Conservation (phyloP, 2,329 filamentous ascomycete species). For the Ambrosiella xylebori region DNA sequence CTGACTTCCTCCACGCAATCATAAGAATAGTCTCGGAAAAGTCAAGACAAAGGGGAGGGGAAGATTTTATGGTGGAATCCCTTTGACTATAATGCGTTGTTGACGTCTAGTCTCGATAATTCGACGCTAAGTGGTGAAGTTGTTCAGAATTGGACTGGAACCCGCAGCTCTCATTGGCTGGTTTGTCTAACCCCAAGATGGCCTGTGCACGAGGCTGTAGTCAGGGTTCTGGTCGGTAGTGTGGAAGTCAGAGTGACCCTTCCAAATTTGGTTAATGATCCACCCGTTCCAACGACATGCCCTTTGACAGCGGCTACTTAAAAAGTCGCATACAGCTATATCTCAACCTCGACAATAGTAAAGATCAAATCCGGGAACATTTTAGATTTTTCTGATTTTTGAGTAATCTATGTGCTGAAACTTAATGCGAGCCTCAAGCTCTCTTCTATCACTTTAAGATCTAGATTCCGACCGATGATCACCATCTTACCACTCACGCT, state of each 20-base stretch:
- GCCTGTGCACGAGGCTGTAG: constrained; percentile 8
- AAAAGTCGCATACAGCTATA: no score
- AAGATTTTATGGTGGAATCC: no score
- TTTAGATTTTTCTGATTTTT: no score
- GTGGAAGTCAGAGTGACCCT: background rate
- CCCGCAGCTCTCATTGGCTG: background rate
- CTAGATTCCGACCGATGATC: constrained; percentile 42
- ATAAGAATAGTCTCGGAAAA: no score
- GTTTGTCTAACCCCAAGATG: background rate
- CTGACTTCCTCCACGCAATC: no score
- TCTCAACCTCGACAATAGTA: no score
- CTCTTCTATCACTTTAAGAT: constrained; percentile 31
- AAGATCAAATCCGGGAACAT: no score
- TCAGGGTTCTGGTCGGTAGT: background rate
- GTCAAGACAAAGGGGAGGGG: no score
- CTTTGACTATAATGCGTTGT: background rate
- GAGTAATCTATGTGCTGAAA: no score
- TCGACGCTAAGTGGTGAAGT: background rate
- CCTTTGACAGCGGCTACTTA: background rate
- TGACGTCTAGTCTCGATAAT: background rate
- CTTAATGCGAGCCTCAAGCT: constrained; percentile 21
- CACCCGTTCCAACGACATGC: background rate
- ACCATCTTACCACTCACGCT: constrained; percentile 38
- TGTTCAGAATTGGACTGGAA: background rate
- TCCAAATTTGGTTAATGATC: background rate